Percentiles rank a stretch among this genome's conserved stretches.
Evolutionary conservation across 441 rosid genomes (phyloP).

Genomic region (Brassica balearica): DNA sequence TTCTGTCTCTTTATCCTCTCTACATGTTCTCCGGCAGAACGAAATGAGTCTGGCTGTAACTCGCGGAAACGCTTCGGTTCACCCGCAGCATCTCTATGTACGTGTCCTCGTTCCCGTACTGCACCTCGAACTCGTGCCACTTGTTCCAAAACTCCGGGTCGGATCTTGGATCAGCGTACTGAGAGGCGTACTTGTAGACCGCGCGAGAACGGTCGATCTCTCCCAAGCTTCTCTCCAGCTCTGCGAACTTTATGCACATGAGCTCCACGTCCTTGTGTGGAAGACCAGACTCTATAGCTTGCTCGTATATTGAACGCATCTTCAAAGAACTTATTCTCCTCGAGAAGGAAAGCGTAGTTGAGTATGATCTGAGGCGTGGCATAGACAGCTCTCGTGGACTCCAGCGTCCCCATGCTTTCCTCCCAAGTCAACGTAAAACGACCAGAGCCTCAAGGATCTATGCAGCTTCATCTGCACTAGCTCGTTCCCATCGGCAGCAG

Average conservation of each 20-base stretch:
- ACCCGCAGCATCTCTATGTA: slow-evolving; percentile 92
- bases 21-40: slow-evolving; percentile 74
- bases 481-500: too few relatives aligned
- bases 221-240: slow-evolving; percentile 89
- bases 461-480: too few relatives aligned
- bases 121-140: slow-evolving; percentile 95
- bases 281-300: slow-evolving; percentile 86
- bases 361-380: slow-evolving; percentile 95
- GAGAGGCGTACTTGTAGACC: slow-evolving; percentile 80
- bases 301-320: slow-evolving; percentile 90
- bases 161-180: slow-evolving; percentile 89
- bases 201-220: slow-evolving; percentile 91
- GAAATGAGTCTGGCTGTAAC: slow-evolving; percentile 86
- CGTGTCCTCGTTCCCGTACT: slow-evolving; percentile 94
- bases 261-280: slow-evolving; percentile 77
- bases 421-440: too few relatives aligned
- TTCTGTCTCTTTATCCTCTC: slow-evolving; percentile 4
- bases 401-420: too few relatives aligned
- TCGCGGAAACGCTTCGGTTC: slow-evolving; percentile 87
- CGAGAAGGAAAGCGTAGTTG: slow-evolving; percentile 80
- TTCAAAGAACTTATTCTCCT: slow-evolving; percentile 88
- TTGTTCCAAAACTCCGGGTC: slow-evolving; percentile 87
- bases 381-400: slow-evolving; percentile 79
- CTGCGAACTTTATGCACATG: slow-evolving; percentile 89
- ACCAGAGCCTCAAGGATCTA: too few relatives aligned